Conservation (phyloP, 495 filamentous ascomycete genomes). For the Neurospora africana region DNA sequence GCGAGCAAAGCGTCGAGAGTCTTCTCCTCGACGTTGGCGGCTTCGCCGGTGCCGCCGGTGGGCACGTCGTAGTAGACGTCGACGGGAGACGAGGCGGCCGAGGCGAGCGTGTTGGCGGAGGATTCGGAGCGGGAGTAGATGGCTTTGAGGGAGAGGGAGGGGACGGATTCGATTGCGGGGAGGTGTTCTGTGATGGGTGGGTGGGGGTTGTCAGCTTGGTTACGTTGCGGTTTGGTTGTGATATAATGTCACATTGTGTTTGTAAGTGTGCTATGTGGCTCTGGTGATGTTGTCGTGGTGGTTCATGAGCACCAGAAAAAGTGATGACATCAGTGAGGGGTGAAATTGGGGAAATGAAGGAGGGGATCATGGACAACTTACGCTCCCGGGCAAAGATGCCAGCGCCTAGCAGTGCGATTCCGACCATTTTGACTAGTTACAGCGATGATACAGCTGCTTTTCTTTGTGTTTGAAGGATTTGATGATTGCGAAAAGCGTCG, state of each 20-base stretch:
- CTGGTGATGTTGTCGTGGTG: background rate
- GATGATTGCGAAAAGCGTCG: background rate
- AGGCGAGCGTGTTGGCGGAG: slow-evolving; percentile 24
- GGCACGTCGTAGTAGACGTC: slow-evolving; percentile 48
- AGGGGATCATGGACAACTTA: slow-evolving; percentile 8
- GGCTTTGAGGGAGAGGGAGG: slow-evolving; percentile 42
- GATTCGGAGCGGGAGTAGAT: slow-evolving; percentile 51
- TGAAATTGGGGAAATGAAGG: background rate
- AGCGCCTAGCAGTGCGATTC: slow-evolving; percentile 57
- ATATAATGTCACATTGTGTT: background rate
- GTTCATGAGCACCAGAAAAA: background rate
- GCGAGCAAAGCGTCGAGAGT: slow-evolving; percentile 50
- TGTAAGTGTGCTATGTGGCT: too few relatives aligned
- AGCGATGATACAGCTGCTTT: background rate
- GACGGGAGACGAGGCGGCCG: slow-evolving; percentile 22
- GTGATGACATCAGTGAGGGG: slow-evolving; percentile 1
- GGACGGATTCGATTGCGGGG: slow-evolving; percentile 39
- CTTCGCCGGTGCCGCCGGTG: slow-evolving; percentile 24
- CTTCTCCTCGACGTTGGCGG: slow-evolving; percentile 9
- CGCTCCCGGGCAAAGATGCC: slow-evolving; percentile 40
- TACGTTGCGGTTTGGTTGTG: too few relatives aligned
- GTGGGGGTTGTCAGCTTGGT: slow-evolving; percentile 4
- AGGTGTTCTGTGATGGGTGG: slow-evolving; percentile 19
- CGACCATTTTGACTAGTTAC: slow-evolving; percentile 23
- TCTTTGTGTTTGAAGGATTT: background rate